Evolutionary conservation across 1,284 basidiomycete species (phyloP).

Genomic region (Rhodofomes roseus): DNA sequence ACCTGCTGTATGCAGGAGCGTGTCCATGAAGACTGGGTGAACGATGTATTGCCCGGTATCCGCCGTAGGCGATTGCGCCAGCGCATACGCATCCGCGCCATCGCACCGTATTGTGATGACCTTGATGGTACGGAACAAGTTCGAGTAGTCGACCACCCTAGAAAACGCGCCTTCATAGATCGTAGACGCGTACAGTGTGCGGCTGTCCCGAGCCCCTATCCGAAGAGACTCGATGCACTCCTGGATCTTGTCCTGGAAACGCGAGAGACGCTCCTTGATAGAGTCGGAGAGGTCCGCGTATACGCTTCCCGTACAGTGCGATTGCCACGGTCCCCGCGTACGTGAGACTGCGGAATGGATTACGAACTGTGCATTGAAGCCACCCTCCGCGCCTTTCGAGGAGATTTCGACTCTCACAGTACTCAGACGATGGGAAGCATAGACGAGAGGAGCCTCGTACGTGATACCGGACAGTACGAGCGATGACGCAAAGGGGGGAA

Average conservation of each 20-base stretch:
- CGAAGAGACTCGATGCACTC: conserved; percentile 33
- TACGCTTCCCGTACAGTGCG: conserved; percentile 45
- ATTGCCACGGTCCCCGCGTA: conserved; percentile 15
- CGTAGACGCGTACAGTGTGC: conserved; percentile 54
- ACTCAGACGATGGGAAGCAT: conserved; percentile 30
- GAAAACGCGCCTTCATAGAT: conserved; percentile 65
- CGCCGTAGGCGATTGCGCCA: conserved; percentile 37
- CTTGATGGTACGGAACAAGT: conserved; percentile 53
- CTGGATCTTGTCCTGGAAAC: conserved; percentile 32
- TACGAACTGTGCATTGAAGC: conserved; percentile 18
- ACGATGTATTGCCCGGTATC: conserved; percentile 35
- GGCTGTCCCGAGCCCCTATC: conserved; percentile 26
- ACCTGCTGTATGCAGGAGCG: conserved; percentile 63
- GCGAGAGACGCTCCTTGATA: conserved; percentile 10
- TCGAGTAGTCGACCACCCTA: conserved; percentile 61
- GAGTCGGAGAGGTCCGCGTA: conserved; percentile 32
- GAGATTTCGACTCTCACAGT: conserved; percentile 40
- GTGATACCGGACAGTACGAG: conserved; percentile 40
- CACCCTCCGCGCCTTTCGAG: conserved; percentile 19
- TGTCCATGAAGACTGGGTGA: conserved; percentile 62
- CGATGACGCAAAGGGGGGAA: conserved; percentile 29
- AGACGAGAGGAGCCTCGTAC: conserved; percentile 56
- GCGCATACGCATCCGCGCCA: conserved; percentile 52
- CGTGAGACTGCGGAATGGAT: conserved; percentile 46
- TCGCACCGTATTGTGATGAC: conserved; percentile 45